Evolutionary conservation across 1,284 basidiomycete species (phyloP).

Genomic region (Phenoliferia sp.): DNA sequence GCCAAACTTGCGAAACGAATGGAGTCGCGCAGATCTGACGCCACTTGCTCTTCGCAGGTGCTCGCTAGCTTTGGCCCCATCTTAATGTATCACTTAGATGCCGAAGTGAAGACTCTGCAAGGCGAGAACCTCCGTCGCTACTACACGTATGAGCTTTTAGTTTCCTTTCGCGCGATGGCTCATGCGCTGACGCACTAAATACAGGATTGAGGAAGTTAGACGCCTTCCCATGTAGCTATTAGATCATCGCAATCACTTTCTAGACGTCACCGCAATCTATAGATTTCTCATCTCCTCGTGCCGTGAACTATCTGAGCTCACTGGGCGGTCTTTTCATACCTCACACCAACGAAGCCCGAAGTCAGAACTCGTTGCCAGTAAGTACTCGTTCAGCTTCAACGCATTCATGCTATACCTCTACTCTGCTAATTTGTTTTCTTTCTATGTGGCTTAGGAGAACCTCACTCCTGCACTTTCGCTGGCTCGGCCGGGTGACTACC

Average conservation of each 20-base stretch:
- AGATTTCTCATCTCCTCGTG: no score
- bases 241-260: background rate
- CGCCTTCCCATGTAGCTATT: constrained; percentile 22
- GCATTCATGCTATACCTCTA: no score
- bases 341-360: no score
- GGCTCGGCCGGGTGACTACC: no score
- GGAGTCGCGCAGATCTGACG: background rate
- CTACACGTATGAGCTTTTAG: background rate
- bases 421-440: no score
- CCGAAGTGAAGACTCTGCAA: constrained; percentile 9
- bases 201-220: constrained; percentile 19
- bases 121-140: background rate
- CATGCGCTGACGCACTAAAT: background rate
- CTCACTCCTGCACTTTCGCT: no score
- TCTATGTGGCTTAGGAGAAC: no score
- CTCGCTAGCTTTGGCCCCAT: constrained; percentile 17
- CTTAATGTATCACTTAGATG: constrained; percentile 28
- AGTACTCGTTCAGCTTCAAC: no score
- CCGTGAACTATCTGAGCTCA: no score
- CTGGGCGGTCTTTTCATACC: no score
- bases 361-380: no score
- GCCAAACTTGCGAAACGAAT: background rate
- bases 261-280: no score
- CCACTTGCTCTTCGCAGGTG: background rate
- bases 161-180: background rate